A percentile compares a stretch with the other conserved stretches of the same genome.
phyloP scores from a whole-genome alignment of 2,329 filamentous ascomycete species.

The Aaosphaeria arxii region DNA sequence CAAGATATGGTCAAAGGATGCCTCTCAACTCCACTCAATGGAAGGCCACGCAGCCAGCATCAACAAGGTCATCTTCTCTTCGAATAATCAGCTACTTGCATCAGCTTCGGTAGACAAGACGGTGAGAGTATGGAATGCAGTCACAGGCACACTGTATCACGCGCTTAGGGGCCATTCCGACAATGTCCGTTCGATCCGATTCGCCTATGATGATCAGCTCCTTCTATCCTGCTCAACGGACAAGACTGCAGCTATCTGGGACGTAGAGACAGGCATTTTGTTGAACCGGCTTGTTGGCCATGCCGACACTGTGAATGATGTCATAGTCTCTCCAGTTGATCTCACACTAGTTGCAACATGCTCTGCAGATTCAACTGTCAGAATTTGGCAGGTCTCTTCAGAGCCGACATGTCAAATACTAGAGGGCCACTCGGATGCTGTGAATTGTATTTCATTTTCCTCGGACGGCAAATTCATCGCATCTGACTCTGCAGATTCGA shows the following conservation, averaged over 20 bases:
- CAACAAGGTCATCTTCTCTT: neutral
- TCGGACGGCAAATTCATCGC: neutral
- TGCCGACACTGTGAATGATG: neutral
- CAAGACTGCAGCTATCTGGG: neutral
- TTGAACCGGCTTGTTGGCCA: neutral
- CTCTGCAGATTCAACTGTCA: neutral
- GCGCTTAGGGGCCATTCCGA: neutral
- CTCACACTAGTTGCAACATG: neutral
- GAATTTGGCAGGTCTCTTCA: neutral
- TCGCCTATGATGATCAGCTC: neutral
- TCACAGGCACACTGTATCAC: neutral
- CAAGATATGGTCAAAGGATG: neutral
- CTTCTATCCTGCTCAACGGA: neutral
- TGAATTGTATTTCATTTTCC: neutral
- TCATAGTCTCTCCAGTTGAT: neutral
- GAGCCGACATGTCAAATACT: neutral
- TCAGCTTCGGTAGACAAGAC: neutral
- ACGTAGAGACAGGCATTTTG: neutral
- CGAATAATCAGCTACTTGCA: neutral
- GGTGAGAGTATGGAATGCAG: neutral
- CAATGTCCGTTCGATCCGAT: neutral
- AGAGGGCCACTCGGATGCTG: neutral
- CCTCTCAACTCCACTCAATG: neutral
- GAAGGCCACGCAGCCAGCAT: neutral
- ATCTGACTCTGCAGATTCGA: neutral